Evolutionary conservation across 2,329 filamentous ascomycete species (phyloP).

Genomic region (Fusarium oxysporum): DNA sequence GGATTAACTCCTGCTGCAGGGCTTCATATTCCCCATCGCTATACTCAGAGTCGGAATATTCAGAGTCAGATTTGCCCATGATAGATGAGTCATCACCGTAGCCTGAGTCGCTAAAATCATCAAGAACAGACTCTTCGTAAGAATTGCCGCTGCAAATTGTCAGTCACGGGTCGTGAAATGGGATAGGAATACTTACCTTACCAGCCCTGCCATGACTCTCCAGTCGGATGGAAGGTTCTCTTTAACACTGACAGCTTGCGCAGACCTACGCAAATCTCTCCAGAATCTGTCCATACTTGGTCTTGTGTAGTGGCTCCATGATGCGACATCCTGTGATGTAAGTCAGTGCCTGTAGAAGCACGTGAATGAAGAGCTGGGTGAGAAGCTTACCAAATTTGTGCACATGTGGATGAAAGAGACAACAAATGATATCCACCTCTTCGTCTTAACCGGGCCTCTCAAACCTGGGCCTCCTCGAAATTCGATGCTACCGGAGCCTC

Average conservation of each 20-base stretch:
- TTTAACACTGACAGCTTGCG: background rate
- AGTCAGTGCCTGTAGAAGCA: background rate
- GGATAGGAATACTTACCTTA: background rate
- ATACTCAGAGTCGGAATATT: background rate
- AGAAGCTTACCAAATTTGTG: background rate
- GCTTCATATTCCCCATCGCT: background rate
- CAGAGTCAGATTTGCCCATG: background rate
- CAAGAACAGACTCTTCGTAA: background rate
- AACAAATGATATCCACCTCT: background rate
- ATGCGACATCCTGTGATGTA: background rate
- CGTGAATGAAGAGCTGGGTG: accelerated
- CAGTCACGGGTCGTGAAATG: too few species aligned
- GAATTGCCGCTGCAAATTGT: background rate
- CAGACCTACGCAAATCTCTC: background rate
- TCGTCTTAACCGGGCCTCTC: background rate
- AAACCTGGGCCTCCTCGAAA: background rate
- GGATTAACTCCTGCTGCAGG: background rate
- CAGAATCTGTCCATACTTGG: background rate
- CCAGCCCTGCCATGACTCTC: background rate
- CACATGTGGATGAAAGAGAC: background rate
- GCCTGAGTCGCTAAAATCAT: background rate
- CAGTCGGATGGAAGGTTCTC: background rate
- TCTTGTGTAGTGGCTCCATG: background rate
- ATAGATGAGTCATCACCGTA: background rate
- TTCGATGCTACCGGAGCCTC: background rate